These are phyloP conservation scores for Candida hungchunana DNA, from an alignment of 805 yeast species.

Conservation along the genomic window DNA sequence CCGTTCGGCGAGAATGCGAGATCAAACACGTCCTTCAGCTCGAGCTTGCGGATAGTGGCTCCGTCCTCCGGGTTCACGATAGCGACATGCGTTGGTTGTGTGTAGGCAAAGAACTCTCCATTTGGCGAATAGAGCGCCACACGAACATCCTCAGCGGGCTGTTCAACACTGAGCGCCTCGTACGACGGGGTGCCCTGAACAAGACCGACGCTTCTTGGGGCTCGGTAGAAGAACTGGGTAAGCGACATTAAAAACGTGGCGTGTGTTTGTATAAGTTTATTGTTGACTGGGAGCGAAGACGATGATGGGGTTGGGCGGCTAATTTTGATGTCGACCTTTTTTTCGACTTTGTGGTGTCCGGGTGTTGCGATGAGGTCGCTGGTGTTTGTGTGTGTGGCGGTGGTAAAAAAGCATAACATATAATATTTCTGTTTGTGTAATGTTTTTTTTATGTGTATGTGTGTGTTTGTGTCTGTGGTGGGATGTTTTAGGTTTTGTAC, in stretches of 20 bases:
- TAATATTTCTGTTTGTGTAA: neutral
- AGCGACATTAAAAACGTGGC: slow-evolving; percentile 22
- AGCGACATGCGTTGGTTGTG: slow-evolving; percentile 58
- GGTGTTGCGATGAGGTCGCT: neutral
- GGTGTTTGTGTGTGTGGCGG: no score
- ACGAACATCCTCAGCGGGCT: slow-evolving; percentile 47
- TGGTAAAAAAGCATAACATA: no score
- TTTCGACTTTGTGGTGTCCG: no score
- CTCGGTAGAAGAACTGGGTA: slow-evolving; percentile 36
- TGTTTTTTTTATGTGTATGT: neutral
- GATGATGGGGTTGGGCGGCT: neutral
- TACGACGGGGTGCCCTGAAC: slow-evolving; percentile 43
- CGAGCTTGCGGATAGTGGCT: slow-evolving; percentile 42
- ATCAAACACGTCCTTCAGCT: slow-evolving; percentile 68
- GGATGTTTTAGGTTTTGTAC: no score
- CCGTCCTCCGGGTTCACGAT: slow-evolving; percentile 56
- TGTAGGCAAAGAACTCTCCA: slow-evolving; percentile 67
- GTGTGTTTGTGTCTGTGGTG: neutral
- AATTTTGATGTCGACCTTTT: no score
- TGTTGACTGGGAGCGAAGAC: no score
- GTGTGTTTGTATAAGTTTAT: slow-evolving; percentile 1
- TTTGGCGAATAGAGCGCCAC: slow-evolving; percentile 62
- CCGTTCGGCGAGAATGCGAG: slow-evolving; percentile 88
- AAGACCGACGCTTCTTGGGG: slow-evolving; percentile 51
- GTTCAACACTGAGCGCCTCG: slow-evolving; percentile 25